Evolutionary conservation across 1,284 basidiomycete genomes (phyloP).

Genomic region (Puccinia brachypodii): DNA sequence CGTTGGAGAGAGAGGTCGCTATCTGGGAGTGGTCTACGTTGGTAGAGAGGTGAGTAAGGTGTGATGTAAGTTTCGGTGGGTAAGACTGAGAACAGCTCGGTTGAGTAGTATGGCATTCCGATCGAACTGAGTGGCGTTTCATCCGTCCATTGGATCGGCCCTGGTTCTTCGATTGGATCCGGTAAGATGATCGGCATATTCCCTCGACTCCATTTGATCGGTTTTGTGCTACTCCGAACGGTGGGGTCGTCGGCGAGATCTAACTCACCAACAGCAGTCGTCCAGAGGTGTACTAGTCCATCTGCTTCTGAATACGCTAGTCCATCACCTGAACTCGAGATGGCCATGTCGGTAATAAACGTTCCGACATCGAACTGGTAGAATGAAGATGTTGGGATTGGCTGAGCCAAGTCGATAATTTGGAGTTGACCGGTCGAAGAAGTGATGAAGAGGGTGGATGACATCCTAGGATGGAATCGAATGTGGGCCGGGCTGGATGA

Average conservation of each 20-base stretch:
- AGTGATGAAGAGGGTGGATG: constrained; percentile 74
- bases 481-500: constrained; percentile 84
- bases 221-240: constrained; percentile 57
- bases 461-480: constrained; percentile 74
- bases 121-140: constrained; percentile 82
- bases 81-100: constrained; percentile 76
- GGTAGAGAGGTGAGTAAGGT: constrained; percentile 61
- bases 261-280: constrained; percentile 59
- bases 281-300: constrained; percentile 80
- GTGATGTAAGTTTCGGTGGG: constrained; percentile 59
- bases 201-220: constrained; percentile 87
- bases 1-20: constrained; percentile 63
- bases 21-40: constrained; percentile 56
- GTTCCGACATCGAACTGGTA: constrained; percentile 63
- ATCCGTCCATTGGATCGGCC: constrained; percentile 76
- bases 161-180: constrained; percentile 66
- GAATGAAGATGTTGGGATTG: constrained; percentile 52
- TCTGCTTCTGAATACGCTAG: constrained; percentile 89
- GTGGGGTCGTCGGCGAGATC: constrained; percentile 65
- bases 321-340: constrained; percentile 83
- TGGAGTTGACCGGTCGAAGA: constrained; percentile 87
- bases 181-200: constrained; percentile 76
- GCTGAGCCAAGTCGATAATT: constrained; percentile 76
- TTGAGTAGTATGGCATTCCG: constrained; percentile 83
- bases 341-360: constrained; percentile 75